Conservation (phyloP, 805 yeast species). For the Yarrowia alimentaria region DNA sequence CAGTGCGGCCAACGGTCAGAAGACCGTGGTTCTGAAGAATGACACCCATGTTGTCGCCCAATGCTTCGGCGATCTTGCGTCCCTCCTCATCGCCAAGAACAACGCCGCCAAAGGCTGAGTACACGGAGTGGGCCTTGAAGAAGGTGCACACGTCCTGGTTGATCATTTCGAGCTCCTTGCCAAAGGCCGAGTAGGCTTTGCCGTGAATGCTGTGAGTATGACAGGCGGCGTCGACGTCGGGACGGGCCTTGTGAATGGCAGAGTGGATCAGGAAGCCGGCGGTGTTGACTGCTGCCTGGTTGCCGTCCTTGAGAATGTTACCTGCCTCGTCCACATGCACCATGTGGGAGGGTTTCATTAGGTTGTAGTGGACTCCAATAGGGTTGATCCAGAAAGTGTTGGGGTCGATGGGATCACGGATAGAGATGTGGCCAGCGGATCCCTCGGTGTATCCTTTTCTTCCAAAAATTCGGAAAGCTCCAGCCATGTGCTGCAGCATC, state of each 20-base stretch:
- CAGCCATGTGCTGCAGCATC: conserved; percentile 74
- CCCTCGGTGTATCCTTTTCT: conserved; percentile 76
- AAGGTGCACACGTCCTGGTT: conserved; percentile 74
- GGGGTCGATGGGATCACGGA: conserved; percentile 80
- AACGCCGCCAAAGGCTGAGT: conserved; percentile 72
- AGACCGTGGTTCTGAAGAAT: conserved; percentile 74
- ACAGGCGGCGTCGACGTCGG: conserved; percentile 69
- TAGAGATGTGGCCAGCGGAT: conserved; percentile 80
- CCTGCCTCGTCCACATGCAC: conserved; percentile 64
- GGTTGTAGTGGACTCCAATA: conserved; percentile 69
- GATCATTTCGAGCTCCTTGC: conserved; percentile 69
- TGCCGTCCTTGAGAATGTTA: conserved; percentile 60
- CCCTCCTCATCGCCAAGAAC: conserved; percentile 70
- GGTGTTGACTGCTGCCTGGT: conserved; percentile 54
- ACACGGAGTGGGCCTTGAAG: conserved; percentile 65
- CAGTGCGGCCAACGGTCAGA: conserved; percentile 65
- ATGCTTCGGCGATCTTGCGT: conserved; percentile 54
- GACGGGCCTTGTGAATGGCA: conserved; percentile 63
- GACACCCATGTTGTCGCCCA: conserved; percentile 57
- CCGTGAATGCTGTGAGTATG: conserved; percentile 68
- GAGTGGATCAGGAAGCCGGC: conserved; percentile 74
- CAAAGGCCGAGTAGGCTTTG: conserved; percentile 64
- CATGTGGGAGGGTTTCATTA: conserved; percentile 59
- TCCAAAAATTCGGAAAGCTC: conserved; percentile 80
- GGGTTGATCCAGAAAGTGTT: conserved; percentile 88